phyloP scores from a whole-genome alignment of 495 filamentous ascomycete species.

The Diplogelasinospora grovesii region DNA sequence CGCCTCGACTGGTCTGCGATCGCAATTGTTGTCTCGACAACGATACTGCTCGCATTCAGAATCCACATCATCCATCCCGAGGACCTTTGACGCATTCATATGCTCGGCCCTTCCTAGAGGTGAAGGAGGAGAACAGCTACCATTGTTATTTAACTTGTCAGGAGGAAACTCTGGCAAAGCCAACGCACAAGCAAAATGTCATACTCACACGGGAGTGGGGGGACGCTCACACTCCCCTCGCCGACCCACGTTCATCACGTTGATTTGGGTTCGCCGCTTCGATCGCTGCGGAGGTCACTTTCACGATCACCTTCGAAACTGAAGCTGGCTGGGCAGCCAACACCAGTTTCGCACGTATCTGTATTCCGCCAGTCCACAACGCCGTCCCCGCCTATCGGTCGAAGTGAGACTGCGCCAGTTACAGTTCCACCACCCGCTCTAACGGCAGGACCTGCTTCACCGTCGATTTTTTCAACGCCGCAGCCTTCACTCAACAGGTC shows the following conservation, averaged over 20 bases:
- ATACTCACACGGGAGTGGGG: constrained; percentile 52
- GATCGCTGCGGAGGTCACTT: constrained; percentile 73
- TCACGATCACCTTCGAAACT: constrained; percentile 86
- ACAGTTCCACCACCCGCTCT: constrained; percentile 23
- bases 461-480: constrained; percentile 20
- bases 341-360: constrained; percentile 5
- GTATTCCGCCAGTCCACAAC: constrained; percentile 11
- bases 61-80: not conserved
- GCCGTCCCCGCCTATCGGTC: constrained; percentile 5
- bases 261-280: constrained; percentile 67
- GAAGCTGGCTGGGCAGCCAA: constrained; percentile 39
- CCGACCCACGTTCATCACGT: constrained; percentile 75
- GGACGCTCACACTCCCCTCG: constrained; percentile 74
- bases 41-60: not conserved
- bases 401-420: constrained; percentile 5
- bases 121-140: not conserved
- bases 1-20: constrained; percentile 11
- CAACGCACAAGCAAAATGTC: constrained; percentile 21
- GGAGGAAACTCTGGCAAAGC: constrained; percentile 1
- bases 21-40: constrained; percentile 6
- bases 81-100: not conserved
- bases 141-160: not conserved
- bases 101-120: not conserved
- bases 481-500: constrained; percentile 28
- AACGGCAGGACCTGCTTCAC: constrained; percentile 15